phyloP scores from a whole-genome alignment of 164 flowering plant species.

The Kingdonia uniflora region DNA sequence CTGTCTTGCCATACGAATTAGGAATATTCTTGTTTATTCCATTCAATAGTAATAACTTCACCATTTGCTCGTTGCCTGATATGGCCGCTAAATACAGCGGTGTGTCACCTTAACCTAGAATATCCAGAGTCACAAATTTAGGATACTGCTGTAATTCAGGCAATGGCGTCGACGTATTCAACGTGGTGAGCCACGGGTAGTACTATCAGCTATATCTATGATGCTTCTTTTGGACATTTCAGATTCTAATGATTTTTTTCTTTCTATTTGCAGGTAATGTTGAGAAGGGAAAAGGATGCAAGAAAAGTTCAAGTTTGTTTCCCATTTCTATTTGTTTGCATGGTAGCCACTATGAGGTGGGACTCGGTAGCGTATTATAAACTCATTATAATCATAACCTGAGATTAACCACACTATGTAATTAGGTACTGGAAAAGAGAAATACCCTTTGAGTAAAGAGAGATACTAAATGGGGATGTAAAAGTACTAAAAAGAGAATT shows the following conservation, averaged over 20 bases:
- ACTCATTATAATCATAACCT: not conserved
- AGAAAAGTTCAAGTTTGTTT: slow-evolving; percentile 45
- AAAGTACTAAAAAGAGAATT: not conserved
- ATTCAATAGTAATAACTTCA: slow-evolving; percentile 43
- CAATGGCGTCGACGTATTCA: too few species aligned
- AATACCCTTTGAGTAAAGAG: not conserved
- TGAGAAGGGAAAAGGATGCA: slow-evolving; percentile 21
- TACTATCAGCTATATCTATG: too few species aligned
- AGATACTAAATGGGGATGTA: not conserved
- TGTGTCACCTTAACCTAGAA: too few species aligned
- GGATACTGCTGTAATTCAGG: too few species aligned
- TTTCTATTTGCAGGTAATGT: slow-evolving; percentile 27
- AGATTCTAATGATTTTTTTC: not conserved
- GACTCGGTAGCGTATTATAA: slow-evolving; percentile 32
- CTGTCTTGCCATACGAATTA: slow-evolving; percentile 42
- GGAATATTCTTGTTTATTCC: slow-evolving; percentile 60
- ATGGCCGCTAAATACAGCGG: slow-evolving; percentile 49
- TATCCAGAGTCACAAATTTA: too few species aligned
- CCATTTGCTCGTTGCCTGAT: slow-evolving; percentile 51
- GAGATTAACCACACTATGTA: not conserved
- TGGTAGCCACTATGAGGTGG: slow-evolving; percentile 48
- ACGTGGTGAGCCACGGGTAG: too few species aligned
- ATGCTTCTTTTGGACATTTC: not conserved
- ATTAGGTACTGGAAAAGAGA: not conserved
- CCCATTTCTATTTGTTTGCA: slow-evolving; percentile 60